phyloP scores from a whole-genome alignment of 208 protist species.

The Acanthamoeba castellanii region DNA sequence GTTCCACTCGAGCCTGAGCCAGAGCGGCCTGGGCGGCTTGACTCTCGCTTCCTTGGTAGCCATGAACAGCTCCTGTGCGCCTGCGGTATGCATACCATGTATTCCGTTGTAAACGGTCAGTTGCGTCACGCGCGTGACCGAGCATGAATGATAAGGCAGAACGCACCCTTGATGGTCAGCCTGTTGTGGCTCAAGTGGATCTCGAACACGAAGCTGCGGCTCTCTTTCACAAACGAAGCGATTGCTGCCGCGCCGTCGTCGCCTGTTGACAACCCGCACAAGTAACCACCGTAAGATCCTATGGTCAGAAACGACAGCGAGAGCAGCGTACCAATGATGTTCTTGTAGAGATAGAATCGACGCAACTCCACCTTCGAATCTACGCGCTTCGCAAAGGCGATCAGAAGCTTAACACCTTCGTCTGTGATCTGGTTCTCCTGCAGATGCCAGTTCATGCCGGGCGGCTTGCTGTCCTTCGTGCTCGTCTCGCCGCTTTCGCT shows the following conservation, averaged over 20 bases:
- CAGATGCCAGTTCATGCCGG: slow-evolving; percentile 42
- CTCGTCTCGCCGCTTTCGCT: neutral
- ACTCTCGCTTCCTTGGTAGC: neutral
- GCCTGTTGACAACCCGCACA: neutral
- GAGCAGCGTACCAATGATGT: neutral
- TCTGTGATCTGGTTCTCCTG: slow-evolving; percentile 44
- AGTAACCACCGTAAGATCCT: neutral
- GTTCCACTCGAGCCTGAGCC: slow-evolving; percentile 38
- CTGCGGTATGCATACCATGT: neutral
- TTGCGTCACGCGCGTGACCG: neutral
- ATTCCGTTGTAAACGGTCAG: neutral
- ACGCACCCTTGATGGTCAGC: neutral
- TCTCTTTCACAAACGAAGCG: neutral
- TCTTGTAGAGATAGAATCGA: slow-evolving; percentile 33
- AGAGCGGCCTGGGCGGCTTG: neutral
- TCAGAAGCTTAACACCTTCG: neutral
- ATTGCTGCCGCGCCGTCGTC: slow-evolving; percentile 18
- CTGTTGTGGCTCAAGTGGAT: slow-evolving; percentile 15
- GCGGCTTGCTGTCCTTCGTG: neutral
- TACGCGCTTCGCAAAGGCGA: slow-evolving; percentile 2
- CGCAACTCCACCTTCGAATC: slow-evolving; percentile 2
- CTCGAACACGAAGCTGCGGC: neutral
- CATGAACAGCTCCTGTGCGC: slow-evolving; percentile 17
- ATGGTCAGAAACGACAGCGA: neutral
- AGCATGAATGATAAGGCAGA: neutral